Base-by-base conservation (phyloP, 176 grass and related monocot species). In the Carex cristatella region DNA sequence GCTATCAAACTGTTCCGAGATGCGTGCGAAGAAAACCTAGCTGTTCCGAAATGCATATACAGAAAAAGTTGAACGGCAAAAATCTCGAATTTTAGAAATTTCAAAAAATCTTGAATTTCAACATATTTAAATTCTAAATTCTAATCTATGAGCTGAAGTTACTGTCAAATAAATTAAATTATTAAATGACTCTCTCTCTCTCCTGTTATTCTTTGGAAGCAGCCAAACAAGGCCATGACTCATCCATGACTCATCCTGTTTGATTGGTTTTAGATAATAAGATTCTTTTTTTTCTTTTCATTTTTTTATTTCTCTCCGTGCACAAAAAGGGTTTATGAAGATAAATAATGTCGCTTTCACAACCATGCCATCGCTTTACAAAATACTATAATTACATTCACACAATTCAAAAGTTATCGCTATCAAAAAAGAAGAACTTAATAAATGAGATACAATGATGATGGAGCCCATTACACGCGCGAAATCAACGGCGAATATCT, bases 341-440 rank as follows among this genome's bases (percentile, higher is more conserved):
- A 76, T 46, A 76, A 54, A 7, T 10, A 54, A 76, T 27, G 71
- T 76, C 46, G 3, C 71, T 76, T 76, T 76, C 71, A 76, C 71
- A 76, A 10, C 71, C 71, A 31, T 76, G 71, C 71, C 11, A 54
- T 76, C 10, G 46, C 71, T 76, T 76, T 76, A 76, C 71, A 54
- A 76, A 28, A 76, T 76, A 76, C 71, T 14, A 54, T 76, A 76
- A 76, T 76, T 28, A 54, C 71, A 28, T 54, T 76, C 44, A 51
- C 71, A 54, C 71, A 54, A 76, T 76, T 76, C 46, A 54, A 54
- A 76, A 76, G 44, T 30, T 28, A 53, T 75, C 44, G 19, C 53
- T 54, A 53, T 75, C 18, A 49, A 11, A 11, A 75, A 75, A 75
- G 10, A 27, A 7, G 11, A 7, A 54, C 30, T 76, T 12, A 76